These are phyloP conservation scores for Amoebophrya sp. DNA, from an alignment of 169 alveolate genomes.

Conservation along the genomic window DNA sequence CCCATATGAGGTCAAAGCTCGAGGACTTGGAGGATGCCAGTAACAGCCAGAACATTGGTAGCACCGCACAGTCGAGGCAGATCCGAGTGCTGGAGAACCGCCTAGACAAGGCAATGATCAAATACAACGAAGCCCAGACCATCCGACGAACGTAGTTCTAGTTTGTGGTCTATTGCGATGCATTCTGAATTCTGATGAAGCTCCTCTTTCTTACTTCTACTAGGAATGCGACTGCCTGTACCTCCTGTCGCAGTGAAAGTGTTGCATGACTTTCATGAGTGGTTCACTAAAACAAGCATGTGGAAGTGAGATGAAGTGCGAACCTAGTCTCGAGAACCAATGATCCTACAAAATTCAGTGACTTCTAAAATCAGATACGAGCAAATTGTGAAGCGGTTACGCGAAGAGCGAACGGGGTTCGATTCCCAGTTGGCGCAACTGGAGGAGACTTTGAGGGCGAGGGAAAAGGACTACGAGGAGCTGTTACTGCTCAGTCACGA, in stretches of 20 bases:
- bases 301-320: too few relatives aligned
- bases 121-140: slow-evolving; percentile 76
- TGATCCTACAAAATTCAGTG: too few relatives aligned
- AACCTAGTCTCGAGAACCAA: too few relatives aligned
- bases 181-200: too few relatives aligned
- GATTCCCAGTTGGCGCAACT: slow-evolving; percentile 80
- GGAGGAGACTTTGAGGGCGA: slow-evolving; percentile 60
- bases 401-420: slow-evolving; percentile 82
- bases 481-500: slow-evolving; percentile 69
- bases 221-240: too few relatives aligned
- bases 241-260: too few relatives aligned
- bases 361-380: too few relatives aligned
- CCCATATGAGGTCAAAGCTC: slow-evolving; percentile 40
- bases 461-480: slow-evolving; percentile 73
- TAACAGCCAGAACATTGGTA: neutral
- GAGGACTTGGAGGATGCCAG: slow-evolving; percentile 18
- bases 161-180: too few relatives aligned
- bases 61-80: slow-evolving; percentile 52
- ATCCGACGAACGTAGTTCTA: slow-evolving; percentile 49
- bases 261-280: too few relatives aligned
- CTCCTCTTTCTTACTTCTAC: too few relatives aligned
- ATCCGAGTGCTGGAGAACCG: slow-evolving; percentile 77
- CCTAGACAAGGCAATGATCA: slow-evolving; percentile 77
- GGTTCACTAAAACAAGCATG: too few relatives aligned
- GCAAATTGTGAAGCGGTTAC: slow-evolving; percentile 63